Conservation (phyloP, 495 filamentous ascomycete species). For the Aspergillus nidulans region DNA sequence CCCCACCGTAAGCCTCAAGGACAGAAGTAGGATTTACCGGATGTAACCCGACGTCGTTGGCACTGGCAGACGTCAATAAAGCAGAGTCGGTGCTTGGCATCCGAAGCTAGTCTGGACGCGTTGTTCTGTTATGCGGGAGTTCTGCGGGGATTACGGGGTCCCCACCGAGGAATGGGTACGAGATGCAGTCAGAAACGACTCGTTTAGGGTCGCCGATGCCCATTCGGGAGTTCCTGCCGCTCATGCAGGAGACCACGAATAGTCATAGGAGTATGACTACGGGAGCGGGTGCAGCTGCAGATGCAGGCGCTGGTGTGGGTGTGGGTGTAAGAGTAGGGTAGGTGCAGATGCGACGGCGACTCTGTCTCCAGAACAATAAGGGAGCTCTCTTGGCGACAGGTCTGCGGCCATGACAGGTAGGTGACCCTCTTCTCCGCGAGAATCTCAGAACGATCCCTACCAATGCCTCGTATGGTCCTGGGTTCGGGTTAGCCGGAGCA, state of each 20-base stretch:
- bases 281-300: not conserved
- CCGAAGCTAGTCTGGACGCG: too few relatives aligned
- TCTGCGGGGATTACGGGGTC: too few relatives aligned
- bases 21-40: too few relatives aligned
- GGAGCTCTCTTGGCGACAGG: not conserved
- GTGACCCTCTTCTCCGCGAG: too few relatives aligned
- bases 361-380: not conserved
- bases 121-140: too few relatives aligned
- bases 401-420: constrained; percentile 10
- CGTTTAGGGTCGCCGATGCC: constrained; percentile 64
- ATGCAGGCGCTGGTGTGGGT: not conserved
- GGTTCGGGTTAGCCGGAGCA: constrained; percentile 57
- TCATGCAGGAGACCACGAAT: constrained; percentile 26
- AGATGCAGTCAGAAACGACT: constrained; percentile 66
- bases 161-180: too few relatives aligned
- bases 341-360: constrained; percentile 15
- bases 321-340: not conserved
- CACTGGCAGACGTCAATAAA: too few relatives aligned
- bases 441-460: constrained; percentile 1
- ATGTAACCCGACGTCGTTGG: too few relatives aligned
- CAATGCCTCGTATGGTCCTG: constrained; percentile 22
- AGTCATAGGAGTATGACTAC: not conserved
- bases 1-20: too few relatives aligned
- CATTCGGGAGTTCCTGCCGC: constrained; percentile 54
- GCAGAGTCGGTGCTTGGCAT: too few relatives aligned